Conservation (phyloP, 768 basidiomycete species). For the Sporobolomyces roseus region DNA sequence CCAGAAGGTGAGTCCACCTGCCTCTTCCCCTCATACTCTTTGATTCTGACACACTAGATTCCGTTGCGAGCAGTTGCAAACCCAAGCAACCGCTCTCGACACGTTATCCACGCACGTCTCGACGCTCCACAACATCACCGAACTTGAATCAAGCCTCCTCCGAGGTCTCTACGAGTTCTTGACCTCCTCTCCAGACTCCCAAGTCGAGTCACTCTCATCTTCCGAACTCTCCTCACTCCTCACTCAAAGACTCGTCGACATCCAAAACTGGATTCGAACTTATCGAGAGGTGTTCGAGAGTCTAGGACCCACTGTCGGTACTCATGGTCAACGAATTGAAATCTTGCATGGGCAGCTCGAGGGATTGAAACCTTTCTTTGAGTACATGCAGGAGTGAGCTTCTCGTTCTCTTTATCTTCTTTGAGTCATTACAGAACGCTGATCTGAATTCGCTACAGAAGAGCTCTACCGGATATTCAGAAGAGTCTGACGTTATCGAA, state of each 20-base stretch:
- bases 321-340: background rate
- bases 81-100: background rate
- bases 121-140: background rate
- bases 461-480: background rate
- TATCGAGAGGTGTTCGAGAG: background rate
- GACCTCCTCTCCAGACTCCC: background rate
- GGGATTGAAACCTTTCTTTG: background rate
- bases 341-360: background rate
- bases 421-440: too few species aligned
- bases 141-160: slow-evolving; percentile 5
- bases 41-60: too few species aligned
- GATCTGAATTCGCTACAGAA: background rate
- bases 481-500: too few species aligned
- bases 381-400: background rate
- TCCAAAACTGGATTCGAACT: background rate
- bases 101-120: background rate
- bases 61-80: background rate
- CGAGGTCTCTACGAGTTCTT: background rate
- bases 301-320: too few species aligned
- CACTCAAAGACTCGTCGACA: background rate
- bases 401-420: too few species aligned
- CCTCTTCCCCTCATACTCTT: too few species aligned
- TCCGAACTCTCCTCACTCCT: background rate
- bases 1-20: background rate
- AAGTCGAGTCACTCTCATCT: background rate